These are phyloP conservation scores for Chlorella sp. DNA, from an alignment of 139 green algal genomes.

Conservation along the genomic window DNA sequence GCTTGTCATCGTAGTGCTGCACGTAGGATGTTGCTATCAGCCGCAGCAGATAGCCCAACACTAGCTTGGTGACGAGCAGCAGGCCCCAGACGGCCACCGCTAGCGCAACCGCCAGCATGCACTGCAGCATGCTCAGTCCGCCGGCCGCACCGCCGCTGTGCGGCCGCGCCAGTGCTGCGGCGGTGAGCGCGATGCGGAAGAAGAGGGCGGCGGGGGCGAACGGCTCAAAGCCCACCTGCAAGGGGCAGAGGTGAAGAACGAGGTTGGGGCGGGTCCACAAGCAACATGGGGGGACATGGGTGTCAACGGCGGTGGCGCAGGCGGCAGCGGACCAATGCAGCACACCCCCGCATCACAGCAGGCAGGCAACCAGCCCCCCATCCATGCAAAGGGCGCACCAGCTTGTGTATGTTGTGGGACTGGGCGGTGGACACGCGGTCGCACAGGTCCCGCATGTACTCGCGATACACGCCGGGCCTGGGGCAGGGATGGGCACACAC, in stretches of 20 bases:
- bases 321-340: too few species aligned
- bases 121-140: not conserved
- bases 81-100: slow-evolving; percentile 2
- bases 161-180: not conserved
- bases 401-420: slow-evolving; percentile 72
- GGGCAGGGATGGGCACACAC: too few species aligned
- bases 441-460: slow-evolving; percentile 84
- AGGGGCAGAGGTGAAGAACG: slow-evolving; percentile 37
- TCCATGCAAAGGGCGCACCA: not conserved
- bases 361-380: too few species aligned
- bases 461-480: slow-evolving; percentile 81
- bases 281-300: too few species aligned
- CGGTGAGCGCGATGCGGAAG: slow-evolving; percentile 61
- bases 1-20: slow-evolving; percentile 25
- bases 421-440: slow-evolving; percentile 63
- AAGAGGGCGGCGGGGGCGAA: slow-evolving; percentile 74
- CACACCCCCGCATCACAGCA: too few species aligned
- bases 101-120: not conserved
- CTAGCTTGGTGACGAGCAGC: slow-evolving; percentile 33
- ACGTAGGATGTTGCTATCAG: slow-evolving; percentile 16
- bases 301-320: too few species aligned
- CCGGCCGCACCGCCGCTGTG: not conserved
- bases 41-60: slow-evolving; percentile 35
- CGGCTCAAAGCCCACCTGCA: slow-evolving; percentile 68
- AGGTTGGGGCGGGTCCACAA: too few species aligned